A percentile compares a stretch with the other conserved stretches of the same genome.
phyloP scores from a whole-genome alignment of 345 rosid species.

The Boechera stricta region DNA sequence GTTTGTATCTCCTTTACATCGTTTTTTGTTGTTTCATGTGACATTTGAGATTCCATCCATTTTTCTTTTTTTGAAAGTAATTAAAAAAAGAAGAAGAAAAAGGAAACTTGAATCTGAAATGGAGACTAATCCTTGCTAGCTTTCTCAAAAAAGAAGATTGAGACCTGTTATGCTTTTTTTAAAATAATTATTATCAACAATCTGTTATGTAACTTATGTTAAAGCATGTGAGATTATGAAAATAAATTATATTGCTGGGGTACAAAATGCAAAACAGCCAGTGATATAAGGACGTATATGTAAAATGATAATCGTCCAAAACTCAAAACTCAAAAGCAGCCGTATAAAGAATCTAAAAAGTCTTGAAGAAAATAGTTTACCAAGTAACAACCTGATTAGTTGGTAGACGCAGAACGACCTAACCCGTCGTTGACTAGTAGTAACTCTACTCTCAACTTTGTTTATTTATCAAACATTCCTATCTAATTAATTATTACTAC shows the following conservation, averaged over 20 bases:
- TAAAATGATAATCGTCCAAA: not conserved
- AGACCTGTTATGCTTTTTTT: not conserved
- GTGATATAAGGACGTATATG: not conserved
- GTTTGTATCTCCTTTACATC: not conserved
- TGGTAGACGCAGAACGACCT: slow-evolving; percentile 30
- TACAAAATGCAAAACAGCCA: not conserved
- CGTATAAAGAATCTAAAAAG: not conserved
- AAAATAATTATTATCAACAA: too few relatives aligned
- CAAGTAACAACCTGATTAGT: slow-evolving; percentile 35
- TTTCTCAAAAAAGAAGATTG: not conserved
- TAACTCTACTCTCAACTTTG: not conserved
- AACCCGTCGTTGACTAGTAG: slow-evolving; percentile 29
- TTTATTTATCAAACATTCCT: not conserved
- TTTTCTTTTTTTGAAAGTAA: not conserved
- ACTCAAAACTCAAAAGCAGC: slow-evolving; percentile 8
- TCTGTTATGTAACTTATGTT: too few relatives aligned
- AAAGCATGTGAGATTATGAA: not conserved
- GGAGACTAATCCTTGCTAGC: not conserved
- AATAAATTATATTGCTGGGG: not conserved
- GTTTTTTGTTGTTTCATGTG: not conserved
- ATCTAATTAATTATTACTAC: not conserved
- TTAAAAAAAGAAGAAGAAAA: not conserved
- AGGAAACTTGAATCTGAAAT: not conserved
- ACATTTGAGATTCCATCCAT: not conserved
- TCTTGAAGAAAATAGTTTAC: not conserved